Conservation (phyloP, 2,329 filamentous ascomycete genomes). For the Phialocephala subalpina region DNA sequence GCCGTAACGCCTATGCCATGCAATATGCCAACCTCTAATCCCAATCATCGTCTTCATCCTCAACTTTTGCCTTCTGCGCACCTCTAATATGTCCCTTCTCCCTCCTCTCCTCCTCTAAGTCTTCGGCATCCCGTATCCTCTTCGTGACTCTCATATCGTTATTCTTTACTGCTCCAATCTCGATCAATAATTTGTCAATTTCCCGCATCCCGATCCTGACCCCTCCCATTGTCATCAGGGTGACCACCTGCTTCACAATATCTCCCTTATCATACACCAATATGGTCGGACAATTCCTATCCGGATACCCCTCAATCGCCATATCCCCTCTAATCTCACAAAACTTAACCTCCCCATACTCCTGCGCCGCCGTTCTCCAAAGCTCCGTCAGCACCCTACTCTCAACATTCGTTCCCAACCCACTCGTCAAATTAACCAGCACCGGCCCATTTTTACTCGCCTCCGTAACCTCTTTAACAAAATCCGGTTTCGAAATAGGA, state of each 20-base stretch:
- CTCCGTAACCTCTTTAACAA: slow-evolving; percentile 89
- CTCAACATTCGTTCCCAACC: slow-evolving; percentile 82
- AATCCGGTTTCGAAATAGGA: slow-evolving; percentile 93
- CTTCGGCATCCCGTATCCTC: slow-evolving; percentile 42
- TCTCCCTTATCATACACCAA: slow-evolving; percentile 92
- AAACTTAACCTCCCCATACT: slow-evolving; percentile 96
- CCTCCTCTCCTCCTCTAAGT: slow-evolving; percentile 41
- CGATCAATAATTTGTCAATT: slow-evolving; percentile 82
- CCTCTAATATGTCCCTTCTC: slow-evolving; percentile 42
- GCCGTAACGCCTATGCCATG: slow-evolving; percentile 27
- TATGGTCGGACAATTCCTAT: slow-evolving; percentile 93
- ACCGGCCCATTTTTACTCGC: slow-evolving; percentile 75
- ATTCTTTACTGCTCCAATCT: slow-evolving; percentile 79
- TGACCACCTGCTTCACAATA: slow-evolving; percentile 92
- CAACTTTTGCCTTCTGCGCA: slow-evolving; percentile 35
- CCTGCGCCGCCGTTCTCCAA: slow-evolving; percentile 83
- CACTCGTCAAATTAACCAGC: slow-evolving; percentile 83
- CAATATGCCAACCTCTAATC: slow-evolving; percentile 49
- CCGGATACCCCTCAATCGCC: slow-evolving; percentile 96
- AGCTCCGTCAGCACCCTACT: slow-evolving; percentile 84
- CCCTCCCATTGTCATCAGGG: slow-evolving; percentile 80
- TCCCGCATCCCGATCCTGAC: slow-evolving; percentile 74
- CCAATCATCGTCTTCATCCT: slow-evolving; percentile 58
- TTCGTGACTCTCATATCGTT: slow-evolving; percentile 76
- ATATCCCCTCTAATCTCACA: slow-evolving; percentile 92